Evolutionary conservation across 768 basidiomycete genomes (phyloP), one percentile per base, ranked within the genome.

Genomic region (Naematelia encephala): DNA sequence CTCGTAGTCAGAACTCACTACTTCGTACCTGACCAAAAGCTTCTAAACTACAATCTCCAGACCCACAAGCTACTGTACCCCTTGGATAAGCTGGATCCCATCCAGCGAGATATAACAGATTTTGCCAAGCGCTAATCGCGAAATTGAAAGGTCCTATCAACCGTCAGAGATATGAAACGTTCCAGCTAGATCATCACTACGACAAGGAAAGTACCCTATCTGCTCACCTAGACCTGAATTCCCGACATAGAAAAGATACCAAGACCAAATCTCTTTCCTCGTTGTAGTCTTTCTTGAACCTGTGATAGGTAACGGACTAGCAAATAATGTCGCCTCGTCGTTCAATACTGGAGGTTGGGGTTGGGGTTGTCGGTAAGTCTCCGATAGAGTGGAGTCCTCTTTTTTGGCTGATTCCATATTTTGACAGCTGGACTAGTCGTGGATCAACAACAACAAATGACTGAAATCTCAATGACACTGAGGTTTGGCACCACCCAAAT

Each of bases 81-180:
- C 56, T 43, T 0, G 68, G 56, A 45, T 57, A 72, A 21, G 70
- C 70, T 3, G 70, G 70, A 60, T 72, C 70, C 63, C 63, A 72
- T 44, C 70, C 70, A 16, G 67, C 68, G 14, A 58, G 56, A 44
- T 69, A 72, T 5, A 72, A 49, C 22, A 72, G 53, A 51, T 72
- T 72, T 48, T 72, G 70, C 70, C 70, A 72, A 2, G 70, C 70
- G 1, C 63, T 65, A 28, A 72, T 72, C 28, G 70, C 68, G 54
- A 72, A 72, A 55, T 72, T 72, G 63, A 72, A 72, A 8, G 70
- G 70, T 4, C 70, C 69, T 65, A 46, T 12, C 21, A 39, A 39
- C 34, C 34, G 34, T 16, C n/a, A n/a, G n/a, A n/a, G n/a, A n/a
- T n/a, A n/a, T n/a, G n/a, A n/a, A n/a, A n/a, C n/a, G n/a, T n/a